Conservation (phyloP, 1,139 yeast genomes). For the Suhomyces bribrorum region DNA sequence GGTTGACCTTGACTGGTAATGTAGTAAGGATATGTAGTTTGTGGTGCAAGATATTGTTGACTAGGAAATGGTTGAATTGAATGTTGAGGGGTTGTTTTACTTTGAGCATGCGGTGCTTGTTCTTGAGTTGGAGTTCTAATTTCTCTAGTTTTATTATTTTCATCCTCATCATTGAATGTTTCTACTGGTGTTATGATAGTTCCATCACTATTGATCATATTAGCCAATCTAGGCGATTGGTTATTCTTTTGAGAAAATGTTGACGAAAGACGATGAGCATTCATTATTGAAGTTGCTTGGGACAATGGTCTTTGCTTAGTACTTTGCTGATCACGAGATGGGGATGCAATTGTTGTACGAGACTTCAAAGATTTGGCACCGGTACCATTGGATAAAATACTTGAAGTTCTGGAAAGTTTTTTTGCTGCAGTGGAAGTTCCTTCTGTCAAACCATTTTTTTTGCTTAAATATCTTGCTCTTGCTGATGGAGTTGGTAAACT, state of each 20-base stretch:
- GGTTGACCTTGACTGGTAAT: constrained; percentile 24
- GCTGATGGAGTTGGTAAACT: constrained; percentile 56
- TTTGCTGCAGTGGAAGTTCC: constrained; percentile 13
- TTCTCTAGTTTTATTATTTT: constrained; percentile 1
- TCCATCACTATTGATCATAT: constrained; percentile 51
- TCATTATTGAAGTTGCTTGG: constrained; percentile 27
- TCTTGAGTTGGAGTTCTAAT: not conserved
- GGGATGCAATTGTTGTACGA: constrained; percentile 26
- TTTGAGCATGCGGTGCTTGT: constrained; percentile 6
- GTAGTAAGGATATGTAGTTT: constrained; percentile 17
- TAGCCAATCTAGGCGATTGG: constrained; percentile 41
- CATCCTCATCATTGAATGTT: constrained; percentile 18
- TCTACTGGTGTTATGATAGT: constrained; percentile 49
- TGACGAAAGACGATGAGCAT: constrained; percentile 36
- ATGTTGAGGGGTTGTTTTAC: constrained; percentile 8
- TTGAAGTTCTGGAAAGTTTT: constrained; percentile 32
- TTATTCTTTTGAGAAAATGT: constrained; percentile 38
- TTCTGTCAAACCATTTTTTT: constrained; percentile 14
- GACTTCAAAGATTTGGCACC: constrained; percentile 26
- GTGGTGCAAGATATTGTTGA: constrained; percentile 17
- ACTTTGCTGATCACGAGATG: constrained; percentile 3
- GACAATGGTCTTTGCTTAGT: constrained; percentile 24
- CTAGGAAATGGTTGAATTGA: constrained; percentile 6
- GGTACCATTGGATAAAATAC: constrained; percentile 28
- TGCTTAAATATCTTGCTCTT: constrained; percentile 34